Base-by-base conservation (phyloP, 768 basidiomycete genomes). In the Rhodotorula babjevae region DNA sequence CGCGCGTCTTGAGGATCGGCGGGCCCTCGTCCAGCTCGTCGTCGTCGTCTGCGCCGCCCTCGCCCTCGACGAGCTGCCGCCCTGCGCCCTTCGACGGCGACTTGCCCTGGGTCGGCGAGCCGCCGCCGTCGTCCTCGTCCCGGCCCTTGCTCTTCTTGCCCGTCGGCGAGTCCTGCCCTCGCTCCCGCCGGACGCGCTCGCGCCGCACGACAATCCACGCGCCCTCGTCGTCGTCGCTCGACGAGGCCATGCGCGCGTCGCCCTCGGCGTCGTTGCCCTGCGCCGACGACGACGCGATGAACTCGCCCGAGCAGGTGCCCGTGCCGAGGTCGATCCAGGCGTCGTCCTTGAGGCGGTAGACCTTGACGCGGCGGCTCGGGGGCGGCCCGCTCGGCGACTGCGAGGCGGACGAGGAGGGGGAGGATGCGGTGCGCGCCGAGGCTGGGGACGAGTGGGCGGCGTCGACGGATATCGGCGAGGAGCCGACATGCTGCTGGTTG, bases 311-410 rank as follows among this genome's bases (percentile, higher is more conserved):
- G 81, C 94, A 96, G 80, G 93, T 91, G 2, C 96, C 96, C 27
- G 96, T 99, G 60, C 96, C 96, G 80, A 93, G 88, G 84, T 99
- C 96, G 67, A 89, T 86, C 96, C 96, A 99, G 68, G 88, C 87
- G 75, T 90, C 86, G 69, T 90, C 92, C 65, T 92, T 86, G 71
- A 99, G 88, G 81, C 94, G 90, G 82, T 99, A 98, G 40, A 99
- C 95, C 90, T 99, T 78, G 59, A 78, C 74, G 29, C 77, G 68
- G 3, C 71, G 55, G 5, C 36, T 46, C 2, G 57, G 53, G 7
- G 49, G 27, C 0, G 31, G 29, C 16, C 61, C 44, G 33, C 19
- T 49, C 18, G 62, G 29, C 33, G 63, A 62, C 27, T 44, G 29
- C n/a, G 59, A 55, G 29, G 58, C 31, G 29, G 50, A 15, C 16